Percentiles rank a stretch among this genome's conserved stretches.
Evolutionary conservation across 208 protist genomes (phyloP).

Genomic region (Crithidia fasciculata): DNA sequence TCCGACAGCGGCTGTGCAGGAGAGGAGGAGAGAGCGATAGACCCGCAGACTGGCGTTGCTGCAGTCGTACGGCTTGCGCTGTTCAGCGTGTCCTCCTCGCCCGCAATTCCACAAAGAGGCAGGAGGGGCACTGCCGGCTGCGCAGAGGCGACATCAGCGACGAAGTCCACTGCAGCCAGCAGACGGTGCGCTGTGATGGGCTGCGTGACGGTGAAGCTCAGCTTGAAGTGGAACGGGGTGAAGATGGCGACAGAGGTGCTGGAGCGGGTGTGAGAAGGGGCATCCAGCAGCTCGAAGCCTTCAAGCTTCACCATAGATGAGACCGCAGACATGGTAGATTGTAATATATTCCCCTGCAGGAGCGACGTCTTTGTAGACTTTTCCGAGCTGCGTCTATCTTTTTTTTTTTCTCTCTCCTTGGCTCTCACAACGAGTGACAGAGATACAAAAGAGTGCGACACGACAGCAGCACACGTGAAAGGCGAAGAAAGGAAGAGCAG

Average conservation of each 20-base stretch:
- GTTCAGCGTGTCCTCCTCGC: too few species aligned
- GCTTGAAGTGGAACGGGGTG: neutral
- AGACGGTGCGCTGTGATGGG: neutral
- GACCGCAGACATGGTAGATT: neutral
- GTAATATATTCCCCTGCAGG: neutral
- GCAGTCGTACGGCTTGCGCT: too few species aligned
- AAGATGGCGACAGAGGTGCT: neutral
- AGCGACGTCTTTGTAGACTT: neutral
- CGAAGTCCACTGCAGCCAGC: conserved; percentile 33
- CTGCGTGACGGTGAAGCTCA: neutral
- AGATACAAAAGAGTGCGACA: neutral
- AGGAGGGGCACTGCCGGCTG: conserved; percentile 12
- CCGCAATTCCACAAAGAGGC: neutral
- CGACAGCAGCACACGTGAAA: neutral
- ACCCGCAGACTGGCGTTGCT: too few species aligned
- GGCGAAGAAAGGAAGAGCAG: neutral
- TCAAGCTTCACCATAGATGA: neutral
- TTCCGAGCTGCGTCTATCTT: neutral
- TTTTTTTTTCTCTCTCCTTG: neutral
- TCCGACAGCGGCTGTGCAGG: neutral
- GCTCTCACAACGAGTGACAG: neutral
- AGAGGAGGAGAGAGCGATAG: conserved; percentile 3
- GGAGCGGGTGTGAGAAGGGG: neutral
- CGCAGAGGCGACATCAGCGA: conserved; percentile 57
- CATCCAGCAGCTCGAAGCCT: neutral